Evolutionary conservation across 208 protist species (phyloP).

Genomic region (Trypanosoma cruzi): DNA sequence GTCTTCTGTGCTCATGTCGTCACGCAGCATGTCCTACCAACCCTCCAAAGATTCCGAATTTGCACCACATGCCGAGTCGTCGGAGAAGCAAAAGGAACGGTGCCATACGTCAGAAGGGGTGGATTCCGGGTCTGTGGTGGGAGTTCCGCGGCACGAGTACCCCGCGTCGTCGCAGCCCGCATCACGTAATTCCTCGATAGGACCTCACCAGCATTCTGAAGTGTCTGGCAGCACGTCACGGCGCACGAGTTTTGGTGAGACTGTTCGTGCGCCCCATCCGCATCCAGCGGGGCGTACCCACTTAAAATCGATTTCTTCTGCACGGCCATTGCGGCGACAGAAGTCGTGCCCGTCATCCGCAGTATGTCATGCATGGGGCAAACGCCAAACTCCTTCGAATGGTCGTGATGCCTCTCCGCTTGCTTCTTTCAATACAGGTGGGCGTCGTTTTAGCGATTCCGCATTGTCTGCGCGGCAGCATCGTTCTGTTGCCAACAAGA

Average conservation of each 20-base stretch:
- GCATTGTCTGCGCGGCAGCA: background rate
- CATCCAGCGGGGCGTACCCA: background rate
- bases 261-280: background rate
- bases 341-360: background rate
- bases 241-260: background rate
- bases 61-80: background rate
- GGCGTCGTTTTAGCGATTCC: background rate
- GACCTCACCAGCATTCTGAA: background rate
- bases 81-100: background rate
- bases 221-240: background rate
- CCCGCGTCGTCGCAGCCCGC: background rate
- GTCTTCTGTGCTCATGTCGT: background rate
- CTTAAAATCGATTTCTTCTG: background rate
- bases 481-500: background rate
- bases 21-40: background rate
- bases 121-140: background rate
- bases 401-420: background rate
- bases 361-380: background rate
- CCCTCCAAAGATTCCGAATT: background rate
- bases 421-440: background rate
- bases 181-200: background rate
- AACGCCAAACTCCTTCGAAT: background rate
- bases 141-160: background rate
- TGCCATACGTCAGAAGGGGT: background rate
- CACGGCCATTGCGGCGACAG: background rate